phyloP scores from a whole-genome alignment of 1,139 yeast species.

The Candida dubliniensis region DNA sequence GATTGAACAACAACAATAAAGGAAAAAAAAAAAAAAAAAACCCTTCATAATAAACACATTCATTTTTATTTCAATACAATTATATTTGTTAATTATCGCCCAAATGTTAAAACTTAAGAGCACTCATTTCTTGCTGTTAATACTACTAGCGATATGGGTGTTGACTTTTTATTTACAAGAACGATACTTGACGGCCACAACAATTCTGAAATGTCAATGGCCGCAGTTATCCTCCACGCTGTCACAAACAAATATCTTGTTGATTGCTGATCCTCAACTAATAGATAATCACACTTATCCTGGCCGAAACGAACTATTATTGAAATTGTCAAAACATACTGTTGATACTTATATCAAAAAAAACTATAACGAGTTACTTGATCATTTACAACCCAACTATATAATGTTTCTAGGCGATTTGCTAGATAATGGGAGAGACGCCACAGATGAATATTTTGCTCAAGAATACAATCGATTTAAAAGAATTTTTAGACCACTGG shows the following conservation, averaged over 20 bases:
- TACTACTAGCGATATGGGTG: constrained; percentile 30
- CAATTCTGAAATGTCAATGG: constrained; percentile 39
- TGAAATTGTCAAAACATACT: constrained; percentile 47
- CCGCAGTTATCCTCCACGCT: constrained; percentile 13
- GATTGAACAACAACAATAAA: background rate
- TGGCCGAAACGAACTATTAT: constrained; percentile 35
- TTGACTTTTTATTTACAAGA: constrained; percentile 35
- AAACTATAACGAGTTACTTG: constrained; percentile 42
- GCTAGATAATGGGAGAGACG: constrained; percentile 52
- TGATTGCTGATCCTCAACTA: constrained; percentile 50
- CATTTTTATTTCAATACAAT: background rate
- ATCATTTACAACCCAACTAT: constrained; percentile 41
- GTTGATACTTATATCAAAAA: constrained; percentile 50
- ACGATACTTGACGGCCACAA: constrained; percentile 27
- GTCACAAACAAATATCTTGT: constrained; percentile 24
- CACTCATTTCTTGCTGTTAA: constrained; percentile 24
- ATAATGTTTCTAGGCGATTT: constrained; percentile 54
- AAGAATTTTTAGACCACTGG: constrained; percentile 29
- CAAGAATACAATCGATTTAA: constrained; percentile 40
- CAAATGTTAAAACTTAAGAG: constrained; percentile 11
- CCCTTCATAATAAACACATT: too few species aligned
- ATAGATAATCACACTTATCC: constrained; percentile 53
- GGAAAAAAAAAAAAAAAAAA: constrained; percentile 2
- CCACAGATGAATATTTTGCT: constrained; percentile 39
- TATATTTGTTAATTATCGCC: background rate